phyloP scores from a whole-genome alignment of 1,284 basidiomycete species.

The Ganoderma boninense region DNA sequence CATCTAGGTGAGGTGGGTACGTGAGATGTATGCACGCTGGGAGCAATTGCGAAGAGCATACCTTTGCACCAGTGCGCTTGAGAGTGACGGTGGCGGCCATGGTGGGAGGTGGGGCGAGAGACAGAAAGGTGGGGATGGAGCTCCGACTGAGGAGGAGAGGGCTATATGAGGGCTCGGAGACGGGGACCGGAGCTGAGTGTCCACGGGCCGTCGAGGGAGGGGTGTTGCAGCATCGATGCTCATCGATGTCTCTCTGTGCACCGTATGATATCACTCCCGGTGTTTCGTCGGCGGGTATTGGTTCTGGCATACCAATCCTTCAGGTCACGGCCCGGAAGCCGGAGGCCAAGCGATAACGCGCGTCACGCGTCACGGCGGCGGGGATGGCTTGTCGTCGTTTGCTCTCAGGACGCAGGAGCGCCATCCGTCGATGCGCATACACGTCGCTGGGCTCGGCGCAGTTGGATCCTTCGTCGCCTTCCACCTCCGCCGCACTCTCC shows the following conservation, averaged over 20 bases:
- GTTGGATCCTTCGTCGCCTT: constrained; percentile 85
- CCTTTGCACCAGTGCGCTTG: constrained; percentile 70
- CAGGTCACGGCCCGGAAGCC: not conserved
- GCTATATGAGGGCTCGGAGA: constrained; percentile 27
- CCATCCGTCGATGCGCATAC: constrained; percentile 65
- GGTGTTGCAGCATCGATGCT: constrained; percentile 23
- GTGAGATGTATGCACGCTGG: constrained; percentile 13
- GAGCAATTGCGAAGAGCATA: constrained; percentile 33
- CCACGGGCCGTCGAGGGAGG: constrained; percentile 22
- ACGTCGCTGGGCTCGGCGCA: constrained; percentile 74
- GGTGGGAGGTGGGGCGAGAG: constrained; percentile 26
- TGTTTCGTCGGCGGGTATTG: constrained; percentile 21
- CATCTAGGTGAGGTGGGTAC: constrained; percentile 52
- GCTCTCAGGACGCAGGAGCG: not conserved
- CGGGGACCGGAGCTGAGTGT: constrained; percentile 22
- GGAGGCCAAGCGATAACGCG: too few relatives aligned
- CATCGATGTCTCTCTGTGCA: constrained; percentile 16
- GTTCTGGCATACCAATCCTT: constrained; percentile 14
- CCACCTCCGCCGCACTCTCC: constrained; percentile 72
- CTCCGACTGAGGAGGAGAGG: not conserved
- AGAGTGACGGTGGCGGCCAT: constrained; percentile 60
- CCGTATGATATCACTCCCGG: constrained; percentile 23
- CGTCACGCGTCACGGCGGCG: too few relatives aligned
- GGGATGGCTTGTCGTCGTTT: too few relatives aligned
- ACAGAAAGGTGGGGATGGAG: constrained; percentile 21